Conservation (phyloP, 2,329 filamentous ascomycete species). For the Plenodomus lindquistii region DNA sequence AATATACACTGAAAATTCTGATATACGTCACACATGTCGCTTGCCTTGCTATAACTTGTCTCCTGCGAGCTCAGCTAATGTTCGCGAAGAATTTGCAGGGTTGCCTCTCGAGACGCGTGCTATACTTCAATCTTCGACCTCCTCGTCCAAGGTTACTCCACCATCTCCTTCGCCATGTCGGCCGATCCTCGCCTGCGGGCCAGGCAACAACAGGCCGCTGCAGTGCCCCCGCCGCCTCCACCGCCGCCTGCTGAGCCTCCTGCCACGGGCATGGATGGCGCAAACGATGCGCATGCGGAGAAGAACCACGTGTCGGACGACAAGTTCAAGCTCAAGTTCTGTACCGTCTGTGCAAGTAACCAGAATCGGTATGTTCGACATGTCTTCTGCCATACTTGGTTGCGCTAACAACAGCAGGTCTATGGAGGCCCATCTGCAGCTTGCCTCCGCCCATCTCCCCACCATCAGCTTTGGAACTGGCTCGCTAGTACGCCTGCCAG, state of each 20-base stretch:
- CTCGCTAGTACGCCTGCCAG: constrained; percentile 88
- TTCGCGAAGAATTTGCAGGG: constrained; percentile 29
- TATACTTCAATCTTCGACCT: background rate
- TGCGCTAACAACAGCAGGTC: constrained; percentile 57
- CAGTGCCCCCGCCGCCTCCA: constrained; percentile 58
- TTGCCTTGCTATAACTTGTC: constrained; percentile 1
- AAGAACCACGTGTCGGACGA: constrained; percentile 45
- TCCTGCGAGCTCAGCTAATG: constrained; percentile 23
- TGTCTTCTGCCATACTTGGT: background rate
- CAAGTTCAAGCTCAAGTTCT: constrained; percentile 90
- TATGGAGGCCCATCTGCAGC: constrained; percentile 98
- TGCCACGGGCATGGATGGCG: constrained; percentile 36
- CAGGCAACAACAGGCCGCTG: constrained; percentile 47
- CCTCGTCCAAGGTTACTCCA: background rate
- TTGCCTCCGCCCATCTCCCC: constrained; percentile 82
- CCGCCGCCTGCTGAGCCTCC: constrained; percentile 43
- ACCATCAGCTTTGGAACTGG: constrained; percentile 98
- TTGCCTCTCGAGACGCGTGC: constrained; percentile 5
- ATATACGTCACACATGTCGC: constrained; percentile 25
- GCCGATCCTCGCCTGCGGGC: constrained; percentile 55
- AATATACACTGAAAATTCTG: constrained; percentile 50
- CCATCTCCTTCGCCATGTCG: constrained; percentile 37
- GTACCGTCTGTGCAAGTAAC: constrained; percentile 98
- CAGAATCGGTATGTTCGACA: constrained; percentile 77
- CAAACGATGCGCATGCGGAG: constrained; percentile 29